These are phyloP conservation scores for Soucietia sequanensis DNA, from an alignment of 805 yeast genomes.

Conservation along the genomic window DNA sequence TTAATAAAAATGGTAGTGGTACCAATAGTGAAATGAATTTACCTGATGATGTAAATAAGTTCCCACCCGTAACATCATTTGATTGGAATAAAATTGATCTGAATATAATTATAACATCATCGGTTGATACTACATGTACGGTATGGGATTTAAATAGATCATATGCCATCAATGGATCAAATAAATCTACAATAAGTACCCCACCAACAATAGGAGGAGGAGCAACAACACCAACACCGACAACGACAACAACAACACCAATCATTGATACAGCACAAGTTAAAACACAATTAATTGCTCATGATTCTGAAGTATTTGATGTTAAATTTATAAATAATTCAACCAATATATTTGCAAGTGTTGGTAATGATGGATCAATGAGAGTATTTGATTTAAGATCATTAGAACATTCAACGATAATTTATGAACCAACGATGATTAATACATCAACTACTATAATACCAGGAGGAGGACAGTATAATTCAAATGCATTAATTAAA, in stretches of 20 bases:
- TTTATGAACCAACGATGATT: conserved; percentile 72
- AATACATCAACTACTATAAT: conserved; percentile 9
- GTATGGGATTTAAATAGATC: conserved; percentile 76
- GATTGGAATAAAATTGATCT: conserved; percentile 86
- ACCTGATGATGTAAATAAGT: conserved; percentile 45
- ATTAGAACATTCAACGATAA: conserved; percentile 90
- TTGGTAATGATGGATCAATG: conserved; percentile 94
- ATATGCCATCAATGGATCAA: conserved; percentile 9
- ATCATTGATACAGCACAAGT: conserved; percentile 67
- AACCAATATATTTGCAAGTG: conserved; percentile 80
- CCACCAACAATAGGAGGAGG: too few species aligned
- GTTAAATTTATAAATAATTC: conserved; percentile 78
- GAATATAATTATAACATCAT: conserved; percentile 71
- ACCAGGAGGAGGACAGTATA: conserved; percentile 9
- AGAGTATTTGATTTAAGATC: conserved; percentile 88
- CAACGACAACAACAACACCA: too few species aligned
- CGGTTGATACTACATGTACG: conserved; percentile 96
- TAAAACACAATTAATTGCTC: conserved; percentile 93
- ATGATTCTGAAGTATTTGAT: conserved; percentile 92
- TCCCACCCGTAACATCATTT: conserved; percentile 90
- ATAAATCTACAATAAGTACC: too few species aligned
- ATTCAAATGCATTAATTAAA: conserved; percentile 63
- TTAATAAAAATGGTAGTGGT: conserved; percentile 18
- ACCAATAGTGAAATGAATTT: conserved; percentile 40
- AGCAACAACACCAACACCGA: too few species aligned